Conservation (phyloP, 2,329 filamentous ascomycete genomes). For the Coniochaeta sp. region DNA sequence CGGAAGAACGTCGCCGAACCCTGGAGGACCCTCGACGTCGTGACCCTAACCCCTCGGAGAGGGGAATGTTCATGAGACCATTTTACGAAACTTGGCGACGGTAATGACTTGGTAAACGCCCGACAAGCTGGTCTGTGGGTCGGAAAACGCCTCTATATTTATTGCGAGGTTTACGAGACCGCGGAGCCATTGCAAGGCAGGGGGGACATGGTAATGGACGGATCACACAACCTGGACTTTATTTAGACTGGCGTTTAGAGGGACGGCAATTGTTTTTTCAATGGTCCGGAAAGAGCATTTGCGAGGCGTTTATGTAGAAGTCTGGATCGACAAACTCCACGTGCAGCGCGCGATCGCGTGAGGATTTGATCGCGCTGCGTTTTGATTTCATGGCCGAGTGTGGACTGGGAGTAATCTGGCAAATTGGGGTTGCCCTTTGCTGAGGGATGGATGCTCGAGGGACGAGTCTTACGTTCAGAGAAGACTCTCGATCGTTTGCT, state of each 20-base stretch:
- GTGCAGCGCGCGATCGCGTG: background rate
- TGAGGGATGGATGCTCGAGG: no score
- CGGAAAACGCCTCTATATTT: background rate
- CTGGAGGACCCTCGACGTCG: background rate
- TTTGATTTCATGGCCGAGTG: background rate
- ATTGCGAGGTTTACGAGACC: background rate
- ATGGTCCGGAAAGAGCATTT: conserved; percentile 9
- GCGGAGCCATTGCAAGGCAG: background rate
- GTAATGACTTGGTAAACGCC: background rate
- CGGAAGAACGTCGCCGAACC: background rate
- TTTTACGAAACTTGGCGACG: background rate
- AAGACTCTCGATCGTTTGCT: background rate
- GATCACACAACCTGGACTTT: background rate
- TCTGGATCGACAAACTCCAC: background rate
- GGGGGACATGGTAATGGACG: background rate
- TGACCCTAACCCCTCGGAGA: background rate
- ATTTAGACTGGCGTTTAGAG: conserved; percentile 1
- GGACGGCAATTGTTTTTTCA: background rate
- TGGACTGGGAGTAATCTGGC: background rate
- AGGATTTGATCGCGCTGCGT: background rate
- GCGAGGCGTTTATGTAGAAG: conserved; percentile 7
- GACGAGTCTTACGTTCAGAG: background rate
- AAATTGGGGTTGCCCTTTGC: background rate
- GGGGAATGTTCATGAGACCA: background rate
- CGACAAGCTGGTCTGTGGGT: background rate